A percentile compares a stretch with the other conserved stretches of the same genome.
Conservation (phyloP, 257 asterid genomes). For the Scutellaria barbata region DNA sequence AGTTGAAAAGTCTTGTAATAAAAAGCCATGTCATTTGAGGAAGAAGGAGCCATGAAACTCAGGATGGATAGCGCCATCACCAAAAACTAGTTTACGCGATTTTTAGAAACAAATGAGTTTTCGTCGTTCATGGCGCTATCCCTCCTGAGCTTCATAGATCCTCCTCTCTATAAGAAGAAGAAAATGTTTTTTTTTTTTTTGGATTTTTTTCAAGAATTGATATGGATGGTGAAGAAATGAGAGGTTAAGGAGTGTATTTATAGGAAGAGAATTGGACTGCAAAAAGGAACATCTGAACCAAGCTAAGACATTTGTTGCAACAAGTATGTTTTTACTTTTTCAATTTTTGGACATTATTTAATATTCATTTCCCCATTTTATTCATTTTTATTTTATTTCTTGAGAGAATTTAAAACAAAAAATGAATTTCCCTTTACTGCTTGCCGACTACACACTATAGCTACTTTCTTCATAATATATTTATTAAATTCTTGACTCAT, state of each 20-base stretch:
- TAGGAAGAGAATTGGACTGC: constrained; percentile 33
- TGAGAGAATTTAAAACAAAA: not conserved
- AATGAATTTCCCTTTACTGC: not conserved
- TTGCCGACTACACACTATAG: constrained; percentile 29
- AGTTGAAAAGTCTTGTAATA: not conserved
- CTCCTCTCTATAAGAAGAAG: constrained; percentile 37
- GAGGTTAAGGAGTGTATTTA: constrained; percentile 41
- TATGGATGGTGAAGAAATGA: constrained; percentile 38
- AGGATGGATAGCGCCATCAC: constrained; percentile 88
- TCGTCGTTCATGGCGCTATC: constrained; percentile 67
- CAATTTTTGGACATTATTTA: constrained; percentile 11
- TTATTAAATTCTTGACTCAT: constrained; percentile 27
- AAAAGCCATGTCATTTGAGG: constrained; percentile 29
- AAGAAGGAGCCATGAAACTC: constrained; percentile 77
- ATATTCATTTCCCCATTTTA: constrained; percentile 18
- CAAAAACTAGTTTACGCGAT: not conserved
- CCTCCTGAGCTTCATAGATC: constrained; percentile 95
- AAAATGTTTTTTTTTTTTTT: not conserved
- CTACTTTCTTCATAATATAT: constrained; percentile 19
- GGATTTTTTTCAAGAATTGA: constrained; percentile 1
- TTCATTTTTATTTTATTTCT: not conserved
- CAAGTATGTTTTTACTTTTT: constrained; percentile 16
- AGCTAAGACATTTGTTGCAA: constrained; percentile 35
- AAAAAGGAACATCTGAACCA: constrained; percentile 35
- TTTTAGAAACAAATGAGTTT: not conserved